Evolutionary conservation across 2,329 filamentous ascomycete species (phyloP).

Genomic region (Phialophora tarda): DNA sequence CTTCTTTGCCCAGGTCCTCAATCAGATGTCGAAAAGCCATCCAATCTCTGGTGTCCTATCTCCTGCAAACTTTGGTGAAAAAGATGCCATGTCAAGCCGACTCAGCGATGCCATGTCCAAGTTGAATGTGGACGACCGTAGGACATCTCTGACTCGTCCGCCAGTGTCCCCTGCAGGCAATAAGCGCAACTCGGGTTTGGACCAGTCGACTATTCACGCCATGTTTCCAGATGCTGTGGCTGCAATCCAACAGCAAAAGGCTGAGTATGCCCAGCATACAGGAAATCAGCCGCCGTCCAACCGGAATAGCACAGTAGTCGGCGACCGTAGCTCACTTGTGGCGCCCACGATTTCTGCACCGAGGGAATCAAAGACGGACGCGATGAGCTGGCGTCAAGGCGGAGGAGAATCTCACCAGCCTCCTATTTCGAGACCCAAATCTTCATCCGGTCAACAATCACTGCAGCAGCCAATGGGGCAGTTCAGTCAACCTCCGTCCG

Average conservation of each 20-base stretch:
- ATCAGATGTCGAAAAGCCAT: slow-evolving; percentile 98
- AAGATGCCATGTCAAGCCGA: slow-evolving; percentile 97
- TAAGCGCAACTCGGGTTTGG: slow-evolving; percentile 94
- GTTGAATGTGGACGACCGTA: slow-evolving; percentile 81
- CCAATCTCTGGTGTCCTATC: slow-evolving; percentile 96
- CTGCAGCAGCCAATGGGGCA: slow-evolving; percentile 76
- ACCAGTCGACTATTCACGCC: slow-evolving; percentile 90
- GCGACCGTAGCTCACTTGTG: slow-evolving; percentile 74
- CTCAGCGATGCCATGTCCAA: slow-evolving; percentile 97
- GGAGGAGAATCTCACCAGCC: slow-evolving; percentile 56
- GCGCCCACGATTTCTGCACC: slow-evolving; percentile 76
- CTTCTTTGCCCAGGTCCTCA: slow-evolving; percentile 97
- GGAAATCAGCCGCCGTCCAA: slow-evolving; percentile 89
- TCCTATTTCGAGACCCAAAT: slow-evolving; percentile 72
- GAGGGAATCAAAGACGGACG: slow-evolving; percentile 64
- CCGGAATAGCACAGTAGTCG: slow-evolving; percentile 83
- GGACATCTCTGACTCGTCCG: slow-evolving; percentile 83
- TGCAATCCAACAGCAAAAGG: slow-evolving; percentile 96
- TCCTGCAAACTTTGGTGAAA: slow-evolving; percentile 89
- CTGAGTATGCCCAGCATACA: slow-evolving; percentile 94
- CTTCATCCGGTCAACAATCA: slow-evolving; percentile 69
- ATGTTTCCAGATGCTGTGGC: slow-evolving; percentile 99
- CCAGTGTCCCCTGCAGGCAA: slow-evolving; percentile 72
- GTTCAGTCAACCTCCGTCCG: slow-evolving; percentile 81
- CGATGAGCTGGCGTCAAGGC: slow-evolving; percentile 69